Conservation (phyloP, 2,329 filamentous ascomycete genomes). For the Geosmithia morbida region DNA sequence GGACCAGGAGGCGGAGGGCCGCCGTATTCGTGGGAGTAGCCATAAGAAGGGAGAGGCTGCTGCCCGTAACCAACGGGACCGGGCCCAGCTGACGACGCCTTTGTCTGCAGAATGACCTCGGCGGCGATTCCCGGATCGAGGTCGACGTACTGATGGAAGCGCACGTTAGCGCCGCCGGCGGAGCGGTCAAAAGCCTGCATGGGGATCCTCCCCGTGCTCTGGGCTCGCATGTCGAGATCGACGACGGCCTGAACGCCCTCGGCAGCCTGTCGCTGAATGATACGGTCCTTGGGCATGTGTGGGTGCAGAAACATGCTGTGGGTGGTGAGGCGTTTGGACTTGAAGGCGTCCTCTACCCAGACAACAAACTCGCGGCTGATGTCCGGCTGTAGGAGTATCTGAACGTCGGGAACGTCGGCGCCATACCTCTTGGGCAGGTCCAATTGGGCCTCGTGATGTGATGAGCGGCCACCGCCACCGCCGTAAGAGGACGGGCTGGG, state of each 20-base stretch:
- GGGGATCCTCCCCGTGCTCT: slow-evolving; percentile 59
- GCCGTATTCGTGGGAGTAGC: slow-evolving; percentile 17
- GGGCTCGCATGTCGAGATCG: slow-evolving; percentile 56
- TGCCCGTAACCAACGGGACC: slow-evolving; percentile 16
- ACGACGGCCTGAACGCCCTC: slow-evolving; percentile 82
- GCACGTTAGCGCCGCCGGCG: slow-evolving; percentile 57
- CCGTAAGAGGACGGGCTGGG: slow-evolving; percentile 42
- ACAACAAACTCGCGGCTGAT: slow-evolving; percentile 66
- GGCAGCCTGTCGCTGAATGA: slow-evolving; percentile 73
- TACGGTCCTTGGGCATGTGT: slow-evolving; percentile 58
- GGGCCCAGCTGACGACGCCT: slow-evolving; percentile 24
- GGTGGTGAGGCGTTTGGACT: slow-evolving; percentile 53
- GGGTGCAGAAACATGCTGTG: slow-evolving; percentile 71
- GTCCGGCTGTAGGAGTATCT: slow-evolving; percentile 70
- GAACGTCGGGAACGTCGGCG: slow-evolving; percentile 72
- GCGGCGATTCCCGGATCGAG: slow-evolving; percentile 66
- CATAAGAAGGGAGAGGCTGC: slow-evolving; percentile 8
- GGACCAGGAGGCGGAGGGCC: slow-evolving; percentile 8
- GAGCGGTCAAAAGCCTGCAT: slow-evolving; percentile 78
- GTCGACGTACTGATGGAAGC: slow-evolving; percentile 78
- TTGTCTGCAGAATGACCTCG: slow-evolving; percentile 64
- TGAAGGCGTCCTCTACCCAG: slow-evolving; percentile 70
- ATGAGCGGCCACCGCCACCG: neutral
- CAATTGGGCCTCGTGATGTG: slow-evolving; percentile 34
- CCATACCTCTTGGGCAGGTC: slow-evolving; percentile 62